Conservation (phyloP, 2,329 filamentous ascomycete species). For the Cyphellophora attinorum region DNA sequence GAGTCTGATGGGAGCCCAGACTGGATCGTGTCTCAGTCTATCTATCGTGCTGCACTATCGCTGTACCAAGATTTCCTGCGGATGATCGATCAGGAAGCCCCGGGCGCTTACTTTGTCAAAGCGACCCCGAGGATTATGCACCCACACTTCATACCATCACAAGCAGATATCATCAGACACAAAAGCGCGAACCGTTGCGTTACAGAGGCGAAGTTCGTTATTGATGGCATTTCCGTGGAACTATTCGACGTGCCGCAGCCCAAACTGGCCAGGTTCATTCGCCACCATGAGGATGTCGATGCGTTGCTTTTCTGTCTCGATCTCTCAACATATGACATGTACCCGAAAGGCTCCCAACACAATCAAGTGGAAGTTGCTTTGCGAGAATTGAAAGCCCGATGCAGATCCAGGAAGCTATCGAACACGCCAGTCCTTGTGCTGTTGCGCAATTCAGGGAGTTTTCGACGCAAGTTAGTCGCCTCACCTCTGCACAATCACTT, state of each 20-base stretch:
- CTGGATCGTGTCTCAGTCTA: constrained; percentile 4
- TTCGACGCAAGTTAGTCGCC: constrained; percentile 5
- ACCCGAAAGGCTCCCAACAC: constrained; percentile 2
- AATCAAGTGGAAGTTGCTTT: not conserved
- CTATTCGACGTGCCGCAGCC: constrained; percentile 8
- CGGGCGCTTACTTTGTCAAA: constrained; percentile 9
- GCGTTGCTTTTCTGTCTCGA: constrained; percentile 12
- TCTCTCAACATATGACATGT: constrained; percentile 12
- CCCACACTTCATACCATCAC: constrained; percentile 9
- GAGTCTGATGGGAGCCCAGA: constrained; percentile 4
- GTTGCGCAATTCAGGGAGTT: constrained; percentile 7
- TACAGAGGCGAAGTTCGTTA: constrained; percentile 10
- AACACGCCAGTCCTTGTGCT: constrained; percentile 9
- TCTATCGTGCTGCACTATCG: constrained; percentile 5
- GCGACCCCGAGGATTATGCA: constrained; percentile 9
- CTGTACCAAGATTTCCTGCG: constrained; percentile 9
- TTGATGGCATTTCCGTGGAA: constrained; percentile 5
- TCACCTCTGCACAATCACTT: constrained; percentile 10
- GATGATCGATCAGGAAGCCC: constrained; percentile 8
- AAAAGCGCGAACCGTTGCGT: constrained; percentile 6
- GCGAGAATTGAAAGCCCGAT: constrained; percentile 4
- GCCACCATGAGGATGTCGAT: constrained; percentile 10
- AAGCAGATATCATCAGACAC: constrained; percentile 9
- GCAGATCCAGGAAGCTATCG: constrained; percentile 5
- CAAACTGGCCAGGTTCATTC: constrained; percentile 6